Conservation (phyloP, 1,139 yeast genomes). For the Magnusiomyces paraingens region DNA sequence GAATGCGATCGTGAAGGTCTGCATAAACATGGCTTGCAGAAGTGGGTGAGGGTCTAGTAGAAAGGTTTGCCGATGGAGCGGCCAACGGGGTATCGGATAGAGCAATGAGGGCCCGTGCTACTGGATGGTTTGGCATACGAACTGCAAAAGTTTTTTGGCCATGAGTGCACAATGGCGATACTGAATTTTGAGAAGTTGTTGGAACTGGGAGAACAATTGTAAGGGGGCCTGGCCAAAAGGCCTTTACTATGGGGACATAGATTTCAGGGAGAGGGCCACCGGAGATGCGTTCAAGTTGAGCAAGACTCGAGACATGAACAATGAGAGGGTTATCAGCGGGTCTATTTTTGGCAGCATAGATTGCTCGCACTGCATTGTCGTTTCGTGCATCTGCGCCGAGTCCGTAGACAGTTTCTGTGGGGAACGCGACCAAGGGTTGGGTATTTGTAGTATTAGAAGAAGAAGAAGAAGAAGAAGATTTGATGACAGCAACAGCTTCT, state of each 20-base stretch:
- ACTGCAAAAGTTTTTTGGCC: slow-evolving; percentile 88
- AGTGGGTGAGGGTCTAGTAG: slow-evolving; percentile 93
- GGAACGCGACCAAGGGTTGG: slow-evolving; percentile 73
- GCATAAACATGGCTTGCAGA: slow-evolving; percentile 74
- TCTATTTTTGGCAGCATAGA: slow-evolving; percentile 81
- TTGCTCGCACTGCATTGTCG: slow-evolving; percentile 66
- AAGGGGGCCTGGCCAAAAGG: slow-evolving; percentile 95
- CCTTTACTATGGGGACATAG: slow-evolving; percentile 54
- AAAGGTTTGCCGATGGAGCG: slow-evolving; percentile 96
- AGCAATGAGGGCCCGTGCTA: slow-evolving; percentile 86
- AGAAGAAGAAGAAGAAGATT: slow-evolving; percentile 19
- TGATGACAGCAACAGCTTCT: slow-evolving; percentile 54
- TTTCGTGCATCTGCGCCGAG: slow-evolving; percentile 80
- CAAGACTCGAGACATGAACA: slow-evolving; percentile 74
- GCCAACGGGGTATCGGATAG: slow-evolving; percentile 87
- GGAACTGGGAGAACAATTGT: slow-evolving; percentile 76
- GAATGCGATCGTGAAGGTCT: slow-evolving; percentile 77
- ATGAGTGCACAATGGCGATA: slow-evolving; percentile 75
- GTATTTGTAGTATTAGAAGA: too few relatives aligned
- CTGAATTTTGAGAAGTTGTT: slow-evolving; percentile 38
- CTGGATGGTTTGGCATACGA: slow-evolving; percentile 76
- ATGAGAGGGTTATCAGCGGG: slow-evolving; percentile 95
- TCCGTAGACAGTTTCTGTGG: slow-evolving; percentile 96
- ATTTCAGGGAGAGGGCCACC: slow-evolving; percentile 55
- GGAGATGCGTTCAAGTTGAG: slow-evolving; percentile 58